phyloP scores from a whole-genome alignment of 306 rosid genomes.

The Biancaea sappan region DNA sequence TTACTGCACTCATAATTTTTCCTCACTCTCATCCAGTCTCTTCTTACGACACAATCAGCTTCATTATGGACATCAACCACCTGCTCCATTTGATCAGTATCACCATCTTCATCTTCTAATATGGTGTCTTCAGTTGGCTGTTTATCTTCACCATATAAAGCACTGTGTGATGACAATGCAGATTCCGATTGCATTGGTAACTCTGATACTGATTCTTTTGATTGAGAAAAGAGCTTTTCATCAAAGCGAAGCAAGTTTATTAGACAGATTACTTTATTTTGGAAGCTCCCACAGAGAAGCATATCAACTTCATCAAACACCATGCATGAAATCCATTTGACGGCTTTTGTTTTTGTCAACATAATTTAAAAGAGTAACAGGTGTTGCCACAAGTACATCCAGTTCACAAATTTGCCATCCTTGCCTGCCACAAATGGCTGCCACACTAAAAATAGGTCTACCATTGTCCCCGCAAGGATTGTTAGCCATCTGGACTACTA shows the following conservation, averaged over 20 bases:
- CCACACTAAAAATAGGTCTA: constrained; percentile 60
- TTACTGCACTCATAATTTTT: constrained; percentile 77
- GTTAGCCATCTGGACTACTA: constrained; percentile 85
- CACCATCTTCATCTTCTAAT: constrained; percentile 58
- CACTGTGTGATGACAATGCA: constrained; percentile 41
- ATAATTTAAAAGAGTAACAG: constrained; percentile 88
- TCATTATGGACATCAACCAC: constrained; percentile 41
- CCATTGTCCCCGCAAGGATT: constrained; percentile 67
- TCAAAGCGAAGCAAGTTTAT: constrained; percentile 84
- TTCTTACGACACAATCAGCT: constrained; percentile 43
- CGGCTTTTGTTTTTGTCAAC: constrained; percentile 64
- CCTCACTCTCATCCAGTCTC: constrained; percentile 83
- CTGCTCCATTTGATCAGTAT: constrained; percentile 35
- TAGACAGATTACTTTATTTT: constrained; percentile 87
- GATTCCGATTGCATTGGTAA: constrained; percentile 45
- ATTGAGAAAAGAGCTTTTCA: constrained; percentile 70
- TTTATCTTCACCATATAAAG: constrained; percentile 56
- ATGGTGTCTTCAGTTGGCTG: constrained; percentile 40
- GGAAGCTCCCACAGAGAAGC: constrained; percentile 96
- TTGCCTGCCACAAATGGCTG: constrained; percentile 91
- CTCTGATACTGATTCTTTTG: constrained; percentile 48
- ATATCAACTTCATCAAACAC: constrained; percentile 96
- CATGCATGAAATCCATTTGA: constrained; percentile 61
- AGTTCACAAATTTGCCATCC: constrained; percentile 88
- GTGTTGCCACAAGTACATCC: constrained; percentile 86